Base-by-base conservation (phyloP, 805 yeast species). In the Henningerozyma blattae region DNA sequence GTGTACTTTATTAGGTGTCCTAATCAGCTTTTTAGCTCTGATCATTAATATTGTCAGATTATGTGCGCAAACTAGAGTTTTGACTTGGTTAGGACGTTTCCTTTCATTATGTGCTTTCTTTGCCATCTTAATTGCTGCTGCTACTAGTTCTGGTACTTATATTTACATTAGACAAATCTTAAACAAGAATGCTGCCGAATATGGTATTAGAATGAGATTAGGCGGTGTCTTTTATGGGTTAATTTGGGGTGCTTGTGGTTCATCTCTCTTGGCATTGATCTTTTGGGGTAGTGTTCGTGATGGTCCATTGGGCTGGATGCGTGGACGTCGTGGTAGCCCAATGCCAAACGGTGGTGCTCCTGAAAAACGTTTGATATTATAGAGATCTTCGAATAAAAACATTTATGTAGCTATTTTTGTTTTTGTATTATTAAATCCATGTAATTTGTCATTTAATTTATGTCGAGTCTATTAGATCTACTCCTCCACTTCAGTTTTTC, bases 131-230 rank as follows among this genome's bases (percentile, higher is more conserved):
- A 42, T 68, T 14, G 62, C 70, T 19, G 67, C 74, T 19, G 83
- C 67, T 13, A 58, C 77, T 16, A 63, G 79, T 19, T 79, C 89
- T 1, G 91, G 77, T 14, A 61, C 70, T n/a, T 78, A 61, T 58
- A 36, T 59, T 4, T 63, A 64, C 35, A 63, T 77, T 39, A 56
- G 67, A 38, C 56, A 60, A 10, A 61, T 68, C 34, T 64, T 83
- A 59, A 72, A 77, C 45, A 57, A 71, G 22, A 58, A 61, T 22
- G 55, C 57, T 10, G 51, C 47, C 2, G 50, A 52, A 3, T 75
- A 62, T 44, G 93, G 93, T 13, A 65, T 77, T 31, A 51, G 55
- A 26, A 70, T 83, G 2, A 50, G 52, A 25, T 47, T 82, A 33
- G 58, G 58, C 7, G 69, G 72, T 22, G 57, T 59, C 15, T 77